Conservation (phyloP, 2,329 filamentous ascomycete genomes). For the Hymenoscyphus fraxineus region DNA sequence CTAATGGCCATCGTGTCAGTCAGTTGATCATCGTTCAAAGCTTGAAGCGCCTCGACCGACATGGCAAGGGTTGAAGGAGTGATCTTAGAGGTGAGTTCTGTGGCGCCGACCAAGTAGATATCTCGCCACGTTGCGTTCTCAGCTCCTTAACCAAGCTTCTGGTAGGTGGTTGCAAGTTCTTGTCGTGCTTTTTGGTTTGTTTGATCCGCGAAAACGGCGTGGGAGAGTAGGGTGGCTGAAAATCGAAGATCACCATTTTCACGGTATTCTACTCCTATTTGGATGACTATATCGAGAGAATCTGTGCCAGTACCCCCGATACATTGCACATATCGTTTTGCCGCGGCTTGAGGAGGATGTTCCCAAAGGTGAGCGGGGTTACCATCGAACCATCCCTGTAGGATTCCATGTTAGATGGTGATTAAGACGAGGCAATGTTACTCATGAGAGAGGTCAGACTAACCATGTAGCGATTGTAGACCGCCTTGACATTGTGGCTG, state of each 20-base stretch:
- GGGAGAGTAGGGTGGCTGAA: slow-evolving; percentile 38
- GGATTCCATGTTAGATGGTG: not conserved
- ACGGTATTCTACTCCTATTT: slow-evolving; percentile 33
- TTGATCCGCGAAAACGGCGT: slow-evolving; percentile 35
- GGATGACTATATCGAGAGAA: slow-evolving; percentile 29
- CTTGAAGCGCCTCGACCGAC: slow-evolving; percentile 3
- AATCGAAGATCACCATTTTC: slow-evolving; percentile 37
- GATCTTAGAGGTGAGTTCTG: slow-evolving; percentile 25
- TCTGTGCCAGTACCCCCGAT: slow-evolving; percentile 33
- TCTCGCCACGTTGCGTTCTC: slow-evolving; percentile 43
- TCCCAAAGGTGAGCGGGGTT: slow-evolving; percentile 38
- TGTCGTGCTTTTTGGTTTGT: slow-evolving; percentile 9
- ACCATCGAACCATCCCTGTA: slow-evolving; percentile 29
- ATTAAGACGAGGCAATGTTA: not conserved
- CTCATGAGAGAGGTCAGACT: not conserved
- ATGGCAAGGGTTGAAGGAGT: not conserved
- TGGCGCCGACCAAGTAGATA: slow-evolving; percentile 37
- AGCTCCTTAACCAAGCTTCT: slow-evolving; percentile 35
- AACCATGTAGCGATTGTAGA: slow-evolving; percentile 35
- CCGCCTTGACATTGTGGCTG: slow-evolving; percentile 40
- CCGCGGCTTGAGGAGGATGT: slow-evolving; percentile 36
- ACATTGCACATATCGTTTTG: slow-evolving; percentile 36
- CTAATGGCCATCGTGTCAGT: slow-evolving; percentile 5
- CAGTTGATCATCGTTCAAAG: slow-evolving; percentile 1
- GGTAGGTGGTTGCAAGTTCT: not conserved